Base-by-base conservation (phyloP, 495 filamentous ascomycete species). In the Penicillium lagena region DNA sequence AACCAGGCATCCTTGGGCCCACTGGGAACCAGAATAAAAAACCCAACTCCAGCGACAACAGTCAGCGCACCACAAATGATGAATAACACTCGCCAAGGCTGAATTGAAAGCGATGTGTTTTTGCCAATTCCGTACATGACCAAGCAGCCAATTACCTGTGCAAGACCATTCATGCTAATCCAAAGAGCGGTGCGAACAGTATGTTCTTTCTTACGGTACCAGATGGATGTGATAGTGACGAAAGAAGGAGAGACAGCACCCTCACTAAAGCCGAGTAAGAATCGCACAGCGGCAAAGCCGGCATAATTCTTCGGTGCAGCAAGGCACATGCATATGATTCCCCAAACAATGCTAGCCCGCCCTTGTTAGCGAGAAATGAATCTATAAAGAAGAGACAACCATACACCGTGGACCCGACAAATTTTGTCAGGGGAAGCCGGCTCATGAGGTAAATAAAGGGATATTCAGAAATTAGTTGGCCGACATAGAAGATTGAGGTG, bases 1-100 rank as follows among this genome's bases (percentile, higher is more conserved):
- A 82, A 82, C 57, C 73, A 77, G 1, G 80, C 79, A 5, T 76
- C 71, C 49, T 80, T 71, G 0, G 79, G 79, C 1, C 75, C 74
- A 51, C 75, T 72, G 0, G 80, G 80, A 58, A 84, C 79, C 37
- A 75, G 49, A 12, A 77, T 57, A 42, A 73, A 73, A 22, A 74
- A 69, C 9, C 73, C 71, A 17, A 78, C 39, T 9, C 78, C 79
- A 41, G 68, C 74, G 13, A 64, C 36, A 27, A 70, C 53, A 7
- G 75, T 80, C 39, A 81, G 57, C 29, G 76, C 66, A 9, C 78
- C 78, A 48, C 77, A 54, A 52, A 67, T 63, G 14, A 76, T 41
- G 53, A 73, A 68, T 43, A 75, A 50, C 15, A 68, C 67, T 40
- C 71, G 62, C 74, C 74, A 76, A 2, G 72, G 72, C 5, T 61